phyloP scores from a whole-genome alignment of 2,329 filamentous ascomycete genomes.

The Aschersonia sp. region DNA sequence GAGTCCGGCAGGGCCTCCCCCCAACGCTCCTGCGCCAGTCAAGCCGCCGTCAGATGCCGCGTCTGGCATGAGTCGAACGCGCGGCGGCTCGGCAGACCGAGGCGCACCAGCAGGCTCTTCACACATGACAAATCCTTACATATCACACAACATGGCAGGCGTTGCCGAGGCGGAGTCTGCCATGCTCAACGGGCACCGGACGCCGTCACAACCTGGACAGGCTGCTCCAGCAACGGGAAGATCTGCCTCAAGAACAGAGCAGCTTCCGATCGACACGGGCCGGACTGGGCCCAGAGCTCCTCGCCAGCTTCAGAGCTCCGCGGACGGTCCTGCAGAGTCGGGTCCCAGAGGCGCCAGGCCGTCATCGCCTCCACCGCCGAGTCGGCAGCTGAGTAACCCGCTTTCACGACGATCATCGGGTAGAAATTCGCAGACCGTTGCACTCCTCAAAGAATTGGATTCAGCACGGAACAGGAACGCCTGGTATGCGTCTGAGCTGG shows the following conservation, averaged over 20 bases:
- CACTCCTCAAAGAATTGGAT: constrained; percentile 77
- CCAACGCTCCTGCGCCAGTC: constrained; percentile 35
- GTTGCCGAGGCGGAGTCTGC: constrained; percentile 35
- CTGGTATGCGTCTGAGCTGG: constrained; percentile 93
- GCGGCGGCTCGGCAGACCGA: constrained; percentile 36
- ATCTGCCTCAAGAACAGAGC: constrained; percentile 21
- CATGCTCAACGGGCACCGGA: constrained; percentile 45
- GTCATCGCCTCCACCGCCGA: constrained; percentile 43
- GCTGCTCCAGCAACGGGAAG: constrained; percentile 23
- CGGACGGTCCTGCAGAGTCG: constrained; percentile 54
- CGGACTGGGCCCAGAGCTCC: constrained; percentile 20
- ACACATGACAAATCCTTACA: constrained; percentile 6
- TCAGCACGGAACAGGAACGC: constrained; percentile 74
- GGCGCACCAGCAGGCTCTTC: constrained; percentile 22
- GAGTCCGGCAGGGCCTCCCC: constrained; percentile 35
- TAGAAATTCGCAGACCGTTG: constrained; percentile 52
- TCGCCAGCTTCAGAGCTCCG: constrained; percentile 43
- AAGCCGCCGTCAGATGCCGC: constrained; percentile 27
- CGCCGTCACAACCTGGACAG: constrained; percentile 42
- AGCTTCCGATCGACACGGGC: constrained; percentile 11
- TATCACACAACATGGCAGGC: constrained; percentile 15
- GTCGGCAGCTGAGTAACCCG: constrained; percentile 41
- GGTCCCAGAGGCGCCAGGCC: constrained; percentile 31
- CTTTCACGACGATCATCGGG: constrained; percentile 45
- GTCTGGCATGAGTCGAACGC: constrained; percentile 24